Base-by-base conservation (phyloP, 2,329 filamentous ascomycete species). In the Mycosphaerella arachidis region DNA sequence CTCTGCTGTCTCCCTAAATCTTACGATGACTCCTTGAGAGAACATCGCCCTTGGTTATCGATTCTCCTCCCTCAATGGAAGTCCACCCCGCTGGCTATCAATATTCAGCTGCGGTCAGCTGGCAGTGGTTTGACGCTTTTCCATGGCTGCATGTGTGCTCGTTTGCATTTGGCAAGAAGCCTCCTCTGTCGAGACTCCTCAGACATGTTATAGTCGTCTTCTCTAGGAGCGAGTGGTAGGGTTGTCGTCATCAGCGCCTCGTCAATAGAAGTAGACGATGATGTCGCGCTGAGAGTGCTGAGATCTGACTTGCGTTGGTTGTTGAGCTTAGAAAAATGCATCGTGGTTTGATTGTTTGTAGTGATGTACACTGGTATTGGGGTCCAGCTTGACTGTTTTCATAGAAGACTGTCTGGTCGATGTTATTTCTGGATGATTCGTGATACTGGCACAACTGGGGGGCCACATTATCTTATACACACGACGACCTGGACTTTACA, bases 181-280 rank as follows among this genome's bases (percentile, higher is more conserved):
- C 64, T 58, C 50, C 66, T 62, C 56, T 63, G 59, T 37, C 69
- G 65, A 12, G 63, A 62, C 55, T 68, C 65, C 51, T 72, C 70
- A 33, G 64, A 63, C 64, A 72, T 69, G 58, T 64, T 67, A 64
- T 62, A 70, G 61, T 71, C 60, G 60, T 71, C 70, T 55, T 72
- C 67, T 13, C 71, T 61, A 12, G 71, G 71, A 6, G 69, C 71
- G 33, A 72, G 57, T 9, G 71, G 71, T 4, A 71, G 62, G 5
- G 67, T 72, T 29, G 62, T 68, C 1, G 61, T 55, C 46, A 64
- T 58, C 31, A 72, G 53, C 12, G 59, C 63, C 37, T 61, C 48
- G 45, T 71, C 65, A 9, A 70, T 54, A 6, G 66, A 66, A 3
- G 66, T 67, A 24, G 55, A 59, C 27, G 66, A 66, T 20, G 68